These are phyloP conservation scores for Macadamia tetraphylla DNA, from an alignment of 164 flowering plant species.

Conservation along the genomic window DNA sequence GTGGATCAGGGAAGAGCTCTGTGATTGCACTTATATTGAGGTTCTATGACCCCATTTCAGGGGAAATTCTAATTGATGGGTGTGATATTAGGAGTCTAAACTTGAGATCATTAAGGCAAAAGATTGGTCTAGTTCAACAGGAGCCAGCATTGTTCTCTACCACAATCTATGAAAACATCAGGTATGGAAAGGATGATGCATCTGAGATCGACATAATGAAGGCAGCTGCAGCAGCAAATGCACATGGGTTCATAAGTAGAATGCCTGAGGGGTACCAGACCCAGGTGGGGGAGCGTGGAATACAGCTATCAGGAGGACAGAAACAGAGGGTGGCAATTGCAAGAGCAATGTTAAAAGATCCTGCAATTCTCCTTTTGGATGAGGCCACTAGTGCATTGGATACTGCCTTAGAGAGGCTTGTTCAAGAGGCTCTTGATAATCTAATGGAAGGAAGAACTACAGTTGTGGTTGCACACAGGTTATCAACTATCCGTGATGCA, in stretches of 20 bases:
- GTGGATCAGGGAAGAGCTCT: conserved; percentile 87
- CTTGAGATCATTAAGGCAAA: conserved; percentile 45
- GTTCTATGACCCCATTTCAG: conserved; percentile 65
- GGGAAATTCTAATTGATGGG: conserved; percentile 51
- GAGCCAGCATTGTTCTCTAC: conserved; percentile 81
- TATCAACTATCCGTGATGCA: conserved; percentile 45
- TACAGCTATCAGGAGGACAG: conserved; percentile 66
- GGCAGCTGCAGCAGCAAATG: conserved; percentile 77
- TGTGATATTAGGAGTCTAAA: conserved; percentile 44
- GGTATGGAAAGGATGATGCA: conserved; percentile 58
- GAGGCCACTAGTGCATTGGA: conserved; percentile 76
- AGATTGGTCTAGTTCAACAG: conserved; percentile 71
- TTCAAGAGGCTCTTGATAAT: conserved; percentile 55
- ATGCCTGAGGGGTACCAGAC: conserved; percentile 72
- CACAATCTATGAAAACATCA: conserved; percentile 70
- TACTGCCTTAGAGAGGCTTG: conserved; percentile 43
- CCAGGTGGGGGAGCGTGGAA: conserved; percentile 53
- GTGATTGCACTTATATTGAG: conserved; percentile 53
- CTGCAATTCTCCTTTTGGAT: conserved; percentile 54
- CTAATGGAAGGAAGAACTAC: conserved; percentile 56
- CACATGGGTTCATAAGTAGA: conserved; percentile 64
- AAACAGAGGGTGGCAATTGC: conserved; percentile 67
- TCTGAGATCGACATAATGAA: conserved; percentile 60
- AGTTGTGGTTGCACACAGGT: conserved; percentile 53
- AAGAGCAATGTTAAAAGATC: conserved; percentile 53